Evolutionary conservation across 2,329 filamentous ascomycete species (phyloP), one percentile per base, ranked within the genome.

Genomic region (Epichloe uncinata): DNA sequence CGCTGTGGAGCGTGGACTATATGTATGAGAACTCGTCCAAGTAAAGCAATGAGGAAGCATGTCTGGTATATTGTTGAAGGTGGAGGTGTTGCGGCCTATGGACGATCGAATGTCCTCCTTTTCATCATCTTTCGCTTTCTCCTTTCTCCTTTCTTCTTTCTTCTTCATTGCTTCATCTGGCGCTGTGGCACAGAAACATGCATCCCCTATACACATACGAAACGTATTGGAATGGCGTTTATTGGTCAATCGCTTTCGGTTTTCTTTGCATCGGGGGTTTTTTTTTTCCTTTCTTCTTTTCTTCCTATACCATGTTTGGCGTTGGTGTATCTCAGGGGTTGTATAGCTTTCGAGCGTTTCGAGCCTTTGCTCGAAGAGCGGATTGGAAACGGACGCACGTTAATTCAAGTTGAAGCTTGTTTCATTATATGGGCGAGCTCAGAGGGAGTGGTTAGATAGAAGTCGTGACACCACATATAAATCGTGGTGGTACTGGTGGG

Each of bases 1-100:
- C 75, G 12, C 63, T 83, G 15, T 82, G 79, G 79, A 78, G 71
- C 54, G 60, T 81, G 22, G 78, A 82, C 57, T 69, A 80, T 43
- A 78, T 69, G 54, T 73, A 77, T 46, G 77, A 75, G 55, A 73
- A 70, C 41, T 56, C 59, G 2, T 48, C 50, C n/a, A 61, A 55
- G 53, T 62, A 57, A 54, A n/a, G 46, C 45, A 41, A n/a, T n/a
- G 20, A 5, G 41, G 36, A 22, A 33, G 26, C 41, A 20, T 18
- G 12, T 20, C 36, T 30, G 18, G 33, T 22, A 13, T 4, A 30
- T 9, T 30, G 26, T 30, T 30, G 3, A 30, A 9, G 8, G 8
- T 9, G 7, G 8, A 30, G 26, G 26, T 9, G 26, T 30, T 30
- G 26, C 26, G 26, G 8, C 3, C 26, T 30, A 9, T 30, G 26